Percentiles rank a stretch among this genome's conserved stretches.
Evolutionary conservation across 352 stramenopile genomes (phyloP).

Genomic region (Phytophthora cryptogea): DNA sequence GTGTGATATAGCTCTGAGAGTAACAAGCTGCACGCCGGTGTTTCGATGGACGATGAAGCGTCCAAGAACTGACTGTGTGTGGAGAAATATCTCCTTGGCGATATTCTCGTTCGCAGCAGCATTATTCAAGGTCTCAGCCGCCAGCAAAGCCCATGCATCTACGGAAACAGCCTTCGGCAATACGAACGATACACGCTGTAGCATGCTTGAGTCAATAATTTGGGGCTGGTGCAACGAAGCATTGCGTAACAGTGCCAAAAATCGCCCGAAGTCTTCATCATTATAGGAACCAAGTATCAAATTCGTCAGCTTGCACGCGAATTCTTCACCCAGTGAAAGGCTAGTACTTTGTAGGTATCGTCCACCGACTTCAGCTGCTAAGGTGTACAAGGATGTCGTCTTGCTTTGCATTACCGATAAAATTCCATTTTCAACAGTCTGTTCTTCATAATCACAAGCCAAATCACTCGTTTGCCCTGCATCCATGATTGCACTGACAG

Average conservation of each 20-base stretch:
- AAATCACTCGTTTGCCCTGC: conserved; percentile 36
- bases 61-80: conserved; percentile 48
- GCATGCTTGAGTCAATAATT: conserved; percentile 71
- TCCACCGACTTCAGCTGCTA: conserved; percentile 73
- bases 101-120: conserved; percentile 48
- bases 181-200: conserved; percentile 71
- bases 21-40: conserved; percentile 46
- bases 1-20: conserved; percentile 44
- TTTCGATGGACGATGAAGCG: conserved; percentile 65
- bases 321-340: conserved; percentile 17
- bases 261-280: conserved; percentile 68
- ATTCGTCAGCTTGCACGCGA: conserved; percentile 45
- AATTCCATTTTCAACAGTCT: conserved; percentile 56
- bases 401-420: conserved; percentile 55
- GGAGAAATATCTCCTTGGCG: conserved; percentile 47
- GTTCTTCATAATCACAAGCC: conserved; percentile 19
- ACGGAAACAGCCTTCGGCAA: conserved; percentile 60
- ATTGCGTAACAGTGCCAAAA: conserved; percentile 65
- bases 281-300: conserved; percentile 58
- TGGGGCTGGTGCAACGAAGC: conserved; percentile 57
- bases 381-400: conserved; percentile 48
- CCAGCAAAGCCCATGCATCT: conserved; percentile 61
- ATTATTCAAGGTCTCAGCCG: conserved; percentile 48
- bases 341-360: conserved; percentile 36
- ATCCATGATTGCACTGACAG: conserved; percentile 63